phyloP scores from a whole-genome alignment of 768 basidiomycete species.

The Mycena galericulata region DNA sequence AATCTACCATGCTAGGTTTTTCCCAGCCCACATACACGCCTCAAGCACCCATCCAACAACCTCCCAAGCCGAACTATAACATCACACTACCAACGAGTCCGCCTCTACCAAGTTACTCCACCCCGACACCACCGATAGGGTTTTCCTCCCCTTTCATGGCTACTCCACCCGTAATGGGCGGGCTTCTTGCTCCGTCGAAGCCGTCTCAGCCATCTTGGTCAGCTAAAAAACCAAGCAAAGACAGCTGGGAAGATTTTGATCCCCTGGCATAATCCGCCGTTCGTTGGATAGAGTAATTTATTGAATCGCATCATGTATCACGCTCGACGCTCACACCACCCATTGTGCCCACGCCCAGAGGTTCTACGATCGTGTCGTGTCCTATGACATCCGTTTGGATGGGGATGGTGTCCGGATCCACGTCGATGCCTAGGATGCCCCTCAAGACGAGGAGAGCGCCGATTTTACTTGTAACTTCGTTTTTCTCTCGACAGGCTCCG shows the following conservation, averaged over 20 bases:
- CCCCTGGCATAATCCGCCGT: constrained; percentile 63
- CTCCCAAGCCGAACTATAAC: constrained; percentile 68
- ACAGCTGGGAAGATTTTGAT: constrained; percentile 88
- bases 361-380: constrained; percentile 66
- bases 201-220: constrained; percentile 65
- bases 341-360: constrained; percentile 57
- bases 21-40: constrained; percentile 23
- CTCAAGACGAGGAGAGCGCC: constrained; percentile 80
- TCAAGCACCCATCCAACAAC: constrained; percentile 30
- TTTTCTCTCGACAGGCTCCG: constrained; percentile 73
- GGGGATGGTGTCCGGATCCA: constrained; percentile 53
- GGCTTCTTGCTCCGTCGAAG: constrained; percentile 73
- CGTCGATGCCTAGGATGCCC: constrained; percentile 63
- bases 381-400: constrained; percentile 44
- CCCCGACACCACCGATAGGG: constrained; percentile 42
- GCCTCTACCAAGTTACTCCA: constrained; percentile 18
- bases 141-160: constrained; percentile 38
- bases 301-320: constrained; percentile 32
- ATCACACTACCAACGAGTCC: constrained; percentile 52
- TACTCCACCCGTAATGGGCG: constrained; percentile 52
- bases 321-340: constrained; percentile 62
- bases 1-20: constrained; percentile 16
- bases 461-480: constrained; percentile 75
- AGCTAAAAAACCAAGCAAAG: constrained; percentile 66
- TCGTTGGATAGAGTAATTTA: constrained; percentile 29